These are phyloP conservation scores for Eimeria sp. DNA, from an alignment of 169 alveolate genomes.

Conservation along the genomic window DNA sequence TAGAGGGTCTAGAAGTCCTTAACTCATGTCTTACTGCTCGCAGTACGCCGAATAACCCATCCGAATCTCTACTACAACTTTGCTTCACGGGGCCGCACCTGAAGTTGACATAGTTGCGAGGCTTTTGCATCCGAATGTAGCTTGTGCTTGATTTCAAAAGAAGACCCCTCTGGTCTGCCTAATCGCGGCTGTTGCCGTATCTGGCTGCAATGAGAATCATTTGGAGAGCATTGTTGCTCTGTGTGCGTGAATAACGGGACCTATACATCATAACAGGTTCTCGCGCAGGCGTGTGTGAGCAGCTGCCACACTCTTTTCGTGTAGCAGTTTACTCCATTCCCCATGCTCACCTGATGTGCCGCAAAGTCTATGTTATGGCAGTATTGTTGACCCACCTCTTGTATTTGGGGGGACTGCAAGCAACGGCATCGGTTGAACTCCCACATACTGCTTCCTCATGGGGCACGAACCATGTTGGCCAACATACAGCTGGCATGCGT, in stretches of 20 bases:
- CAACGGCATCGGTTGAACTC: background rate
- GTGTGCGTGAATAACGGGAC: background rate
- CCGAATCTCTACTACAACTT: background rate
- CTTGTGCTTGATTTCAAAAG: background rate
- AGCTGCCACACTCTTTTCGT: background rate
- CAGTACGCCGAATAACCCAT: too few species aligned
- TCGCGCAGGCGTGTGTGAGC: background rate
- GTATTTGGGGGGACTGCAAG: background rate
- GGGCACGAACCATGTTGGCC: background rate
- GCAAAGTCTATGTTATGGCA: background rate
- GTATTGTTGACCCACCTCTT: slow-evolving; percentile 5
- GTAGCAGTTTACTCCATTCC: background rate
- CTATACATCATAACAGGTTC: background rate
- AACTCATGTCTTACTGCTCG: background rate
- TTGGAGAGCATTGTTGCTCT: background rate
- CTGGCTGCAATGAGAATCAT: background rate
- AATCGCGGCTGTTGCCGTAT: too few species aligned
- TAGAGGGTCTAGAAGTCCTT: background rate
- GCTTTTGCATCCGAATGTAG: background rate
- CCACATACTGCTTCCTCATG: background rate
- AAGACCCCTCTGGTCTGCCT: background rate
- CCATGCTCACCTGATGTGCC: background rate
- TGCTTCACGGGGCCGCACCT: background rate
- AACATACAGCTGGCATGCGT: background rate
- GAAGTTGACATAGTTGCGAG: background rate